Evolutionary conservation across 164 flowering plant species (phyloP), one percentile per base, ranked within the genome.

Genomic region (Vitis labrusca): DNA sequence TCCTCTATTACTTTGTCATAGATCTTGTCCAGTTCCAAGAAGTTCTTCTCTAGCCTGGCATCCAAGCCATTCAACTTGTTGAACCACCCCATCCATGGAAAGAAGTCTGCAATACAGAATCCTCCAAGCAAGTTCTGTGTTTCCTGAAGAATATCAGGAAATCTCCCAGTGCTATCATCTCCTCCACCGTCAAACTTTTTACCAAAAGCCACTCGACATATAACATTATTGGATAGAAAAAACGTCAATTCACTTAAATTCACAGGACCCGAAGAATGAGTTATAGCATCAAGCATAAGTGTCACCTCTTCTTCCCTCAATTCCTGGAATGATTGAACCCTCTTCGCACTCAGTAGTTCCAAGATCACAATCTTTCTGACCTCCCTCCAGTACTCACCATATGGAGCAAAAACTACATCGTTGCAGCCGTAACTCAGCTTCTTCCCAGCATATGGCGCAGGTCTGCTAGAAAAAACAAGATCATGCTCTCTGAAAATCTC

Each of bases 61-160:
- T 58, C 37, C 11, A 37, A 9, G 6, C 86, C 86, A 50, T 61
- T 70, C 19, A 86, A 19, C 64, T 64, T 76, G 66, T 81, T 77
- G 5, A 86, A 13, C 88, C 88, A 86, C 9, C 73, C 44, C 57
- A 78, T 13, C 69, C 66, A 69, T n/a, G 90, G 87, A 29, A 81
- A 71, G 53, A 67, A 76, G 53, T 86, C 90, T 5, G 82, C 68
- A 2, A 77, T 14, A 62, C 10, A 63, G 50, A 78, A 78, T 8
- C 65, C 69, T 2, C 66, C 81, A 13, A 74, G 2, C 68, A 79
- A 30, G 8, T 50, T 55, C 19, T 74, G 68, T 0, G 71, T 29
- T 47, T 80, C 79, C 2, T 27, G 1, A 15, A 79, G 13, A 44
- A 76, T 9, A 16, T 37, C 54, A 11, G 61, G 29, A 48, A 80